These are phyloP conservation scores for Kluyveromyces lactis DNA, from an alignment of 805 yeast species.

Conservation along the genomic window DNA sequence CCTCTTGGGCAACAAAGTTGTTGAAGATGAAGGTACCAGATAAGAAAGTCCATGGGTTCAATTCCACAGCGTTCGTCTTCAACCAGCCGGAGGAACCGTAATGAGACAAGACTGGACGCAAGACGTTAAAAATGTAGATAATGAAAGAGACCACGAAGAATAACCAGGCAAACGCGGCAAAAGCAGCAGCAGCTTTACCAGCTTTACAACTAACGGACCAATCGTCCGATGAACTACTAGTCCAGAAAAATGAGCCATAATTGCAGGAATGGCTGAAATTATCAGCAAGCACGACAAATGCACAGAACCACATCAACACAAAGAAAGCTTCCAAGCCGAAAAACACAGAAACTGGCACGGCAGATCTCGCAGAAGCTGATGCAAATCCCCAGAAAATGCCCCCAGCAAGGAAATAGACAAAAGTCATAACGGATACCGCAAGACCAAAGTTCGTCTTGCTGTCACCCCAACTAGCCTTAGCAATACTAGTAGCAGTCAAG, in stretches of 20 bases:
- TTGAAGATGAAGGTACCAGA: conserved; percentile 7
- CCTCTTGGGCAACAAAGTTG: not conserved
- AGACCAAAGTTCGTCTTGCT: conserved; percentile 27
- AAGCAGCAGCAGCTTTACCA: conserved; percentile 28
- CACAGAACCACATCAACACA: conserved; percentile 27
- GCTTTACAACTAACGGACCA: conserved; percentile 20
- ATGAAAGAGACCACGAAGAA: conserved; percentile 21
- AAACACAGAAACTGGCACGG: conserved; percentile 21
- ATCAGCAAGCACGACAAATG: conserved; percentile 29
- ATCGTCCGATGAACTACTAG: conserved; percentile 13
- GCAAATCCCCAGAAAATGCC: conserved; percentile 8
- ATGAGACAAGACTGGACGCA: conserved; percentile 17
- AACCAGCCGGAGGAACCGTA: conserved; percentile 19
- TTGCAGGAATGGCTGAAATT: conserved; percentile 8
- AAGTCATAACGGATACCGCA: conserved; percentile 25
- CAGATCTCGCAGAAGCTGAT: conserved; percentile 11
- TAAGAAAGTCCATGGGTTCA: conserved; percentile 8
- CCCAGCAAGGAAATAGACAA: conserved; percentile 20
- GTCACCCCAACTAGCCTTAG: conserved; percentile 19
- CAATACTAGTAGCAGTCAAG: conserved; percentile 20
- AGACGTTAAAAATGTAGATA: conserved; percentile 23
- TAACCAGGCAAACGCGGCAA: conserved; percentile 24
- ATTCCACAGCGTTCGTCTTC: conserved; percentile 8
- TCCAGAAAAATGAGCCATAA: conserved; percentile 6
- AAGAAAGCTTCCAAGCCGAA: conserved; percentile 23